Conservation (phyloP, 78 protist genomes). For the Dictyostelium citrinum region DNA sequence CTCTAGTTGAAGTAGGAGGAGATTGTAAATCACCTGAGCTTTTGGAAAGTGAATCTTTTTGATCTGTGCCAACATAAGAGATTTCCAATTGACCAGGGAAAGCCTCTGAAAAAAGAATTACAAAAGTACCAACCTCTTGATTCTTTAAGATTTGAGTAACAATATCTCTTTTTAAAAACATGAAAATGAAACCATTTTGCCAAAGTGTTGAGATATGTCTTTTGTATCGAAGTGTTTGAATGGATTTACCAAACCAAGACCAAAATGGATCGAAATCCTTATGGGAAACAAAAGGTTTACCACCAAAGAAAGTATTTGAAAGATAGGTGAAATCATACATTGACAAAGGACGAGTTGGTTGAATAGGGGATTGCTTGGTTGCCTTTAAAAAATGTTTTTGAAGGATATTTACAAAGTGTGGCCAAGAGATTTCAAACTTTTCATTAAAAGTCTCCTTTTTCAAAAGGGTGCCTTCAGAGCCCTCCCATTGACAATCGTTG, state of each 20-base stretch:
- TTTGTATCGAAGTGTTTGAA: slow-evolving; percentile 79
- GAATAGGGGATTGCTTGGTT: slow-evolving; percentile 74
- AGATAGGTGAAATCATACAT: slow-evolving; percentile 68
- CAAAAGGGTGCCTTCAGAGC: slow-evolving; percentile 57
- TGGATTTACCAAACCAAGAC: slow-evolving; percentile 82
- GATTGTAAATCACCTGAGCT: neutral
- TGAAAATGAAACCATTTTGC: slow-evolving; percentile 76
- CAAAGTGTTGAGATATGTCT: slow-evolving; percentile 73
- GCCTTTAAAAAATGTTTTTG: slow-evolving; percentile 82
- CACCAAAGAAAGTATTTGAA: slow-evolving; percentile 30
- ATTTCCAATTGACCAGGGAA: slow-evolving; percentile 75
- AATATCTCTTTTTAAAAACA: slow-evolving; percentile 57
- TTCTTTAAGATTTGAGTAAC: slow-evolving; percentile 33
- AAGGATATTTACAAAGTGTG: slow-evolving; percentile 73
- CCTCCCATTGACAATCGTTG: slow-evolving; percentile 85
- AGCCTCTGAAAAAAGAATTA: slow-evolving; percentile 64
- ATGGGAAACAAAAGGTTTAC: slow-evolving; percentile 35
- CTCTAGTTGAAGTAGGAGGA: neutral
- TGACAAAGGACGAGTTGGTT: slow-evolving; percentile 75
- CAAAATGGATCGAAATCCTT: slow-evolving; percentile 80
- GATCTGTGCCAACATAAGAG: slow-evolving; percentile 15
- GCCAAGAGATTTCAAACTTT: slow-evolving; percentile 78
- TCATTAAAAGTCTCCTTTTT: slow-evolving; percentile 71
- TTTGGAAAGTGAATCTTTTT: neutral
- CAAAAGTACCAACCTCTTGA: slow-evolving; percentile 80